Base-by-base conservation (phyloP, 140 eudicot species). In the Ambrosia hybrid region DNA sequence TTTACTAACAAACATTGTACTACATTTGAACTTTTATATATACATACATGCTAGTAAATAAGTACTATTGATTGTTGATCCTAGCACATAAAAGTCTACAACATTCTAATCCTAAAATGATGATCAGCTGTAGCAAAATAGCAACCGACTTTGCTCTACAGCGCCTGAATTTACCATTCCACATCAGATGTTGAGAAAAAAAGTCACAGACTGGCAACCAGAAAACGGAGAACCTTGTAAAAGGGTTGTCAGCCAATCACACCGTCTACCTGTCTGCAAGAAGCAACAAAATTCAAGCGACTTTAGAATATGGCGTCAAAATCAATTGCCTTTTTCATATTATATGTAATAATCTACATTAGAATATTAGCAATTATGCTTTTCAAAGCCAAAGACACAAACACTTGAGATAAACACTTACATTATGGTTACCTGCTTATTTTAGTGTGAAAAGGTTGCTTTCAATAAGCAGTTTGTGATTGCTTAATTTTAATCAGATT, bases 241-340 rank as follows among this genome's bases (percentile, higher is more conserved):
- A 59, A 30, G 17, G 39, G 78, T 49, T 73, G 55, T 56, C 49
- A 26, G 8, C 57, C 39, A 41, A 64, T 37, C 57, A 73, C 57
- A 73, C 43, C 62, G 36, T 45, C 62, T 56, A 67, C 74, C 75
- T 67, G 67, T 65, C 66, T 65, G 48, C 67, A 76, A 34, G 9
- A 73, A 37, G 26, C 62, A 63, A 36, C 55, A 37, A 51, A 43
- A 58, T 9, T 59, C 15, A 14, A 26, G 52, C 57, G 7, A 75
- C 17, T 4, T 37, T 17, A 52, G 58, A 61, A 74, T 41, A 45
- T 3, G 10, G 3, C 0, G 15, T 12, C 33, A 13, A 71, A 72
- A 58, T 45, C 56, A 53, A 65, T 75, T 39, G 59, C 48, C 30
- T 21, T 21, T 21, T 21, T 21, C 30, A 21, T 21, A 21, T 21